These are phyloP conservation scores for Skeletonema costatum DNA, from an alignment of 108 stramenopile species.

Conservation along the genomic window DNA sequence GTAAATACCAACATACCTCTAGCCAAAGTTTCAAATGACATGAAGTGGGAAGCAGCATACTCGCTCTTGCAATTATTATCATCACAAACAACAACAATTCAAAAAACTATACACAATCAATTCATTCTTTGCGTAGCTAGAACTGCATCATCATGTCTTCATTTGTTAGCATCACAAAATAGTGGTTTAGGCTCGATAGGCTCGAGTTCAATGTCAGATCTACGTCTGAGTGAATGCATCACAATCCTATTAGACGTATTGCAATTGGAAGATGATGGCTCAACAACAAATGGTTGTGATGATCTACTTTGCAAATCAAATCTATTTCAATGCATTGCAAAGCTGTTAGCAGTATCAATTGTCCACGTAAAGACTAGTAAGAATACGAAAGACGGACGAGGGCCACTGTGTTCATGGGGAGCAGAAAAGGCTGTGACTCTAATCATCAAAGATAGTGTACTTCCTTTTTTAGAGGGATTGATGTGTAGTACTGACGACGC, in stretches of 20 bases:
- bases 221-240: slow-evolving; percentile 30
- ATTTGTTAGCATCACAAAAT: background rate
- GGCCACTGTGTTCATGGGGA: slow-evolving; percentile 39
- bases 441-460: slow-evolving; percentile 25
- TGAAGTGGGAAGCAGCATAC: slow-evolving; percentile 34
- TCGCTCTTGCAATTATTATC: slow-evolving; percentile 12
- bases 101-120: background rate
- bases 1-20: background rate
- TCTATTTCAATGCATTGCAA: slow-evolving; percentile 38
- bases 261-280: background rate
- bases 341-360: slow-evolving; percentile 27
- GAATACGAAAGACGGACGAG: slow-evolving; percentile 7
- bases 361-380: background rate
- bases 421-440: slow-evolving; percentile 43
- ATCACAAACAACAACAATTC: background rate
- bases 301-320: slow-evolving; percentile 31
- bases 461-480: slow-evolving; percentile 35
- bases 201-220: slow-evolving; percentile 15
- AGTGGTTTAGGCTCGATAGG: background rate
- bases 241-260: slow-evolving; percentile 34
- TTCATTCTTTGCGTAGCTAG: slow-evolving; percentile 20
- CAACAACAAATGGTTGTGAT: background rate
- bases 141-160: slow-evolving; percentile 21
- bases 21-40: background rate
- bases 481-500: background rate